A percentile compares a stretch with the other conserved stretches of the same genome.
phyloP scores from a whole-genome alignment of 768 basidiomycete species.

The Hericium erinaceus region DNA sequence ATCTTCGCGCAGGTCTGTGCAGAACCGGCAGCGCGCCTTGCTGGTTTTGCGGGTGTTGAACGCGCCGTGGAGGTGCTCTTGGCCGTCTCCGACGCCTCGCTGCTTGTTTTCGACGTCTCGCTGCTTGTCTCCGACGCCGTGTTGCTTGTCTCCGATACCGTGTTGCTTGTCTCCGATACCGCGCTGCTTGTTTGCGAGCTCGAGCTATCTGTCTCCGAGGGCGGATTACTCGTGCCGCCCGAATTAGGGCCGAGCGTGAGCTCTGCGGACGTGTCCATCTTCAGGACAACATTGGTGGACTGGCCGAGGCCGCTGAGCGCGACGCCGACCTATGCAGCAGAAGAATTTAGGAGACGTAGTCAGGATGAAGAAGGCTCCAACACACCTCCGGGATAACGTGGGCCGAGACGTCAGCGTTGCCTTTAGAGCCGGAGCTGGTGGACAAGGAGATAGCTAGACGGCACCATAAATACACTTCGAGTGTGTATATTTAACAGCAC shows the following conservation, averaged over 20 bases:
- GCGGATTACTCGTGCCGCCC: neutral
- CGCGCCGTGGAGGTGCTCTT: neutral
- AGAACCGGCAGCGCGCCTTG: neutral
- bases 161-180: neutral
- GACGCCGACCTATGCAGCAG: neutral
- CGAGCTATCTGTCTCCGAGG: neutral
- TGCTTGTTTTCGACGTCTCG: neutral
- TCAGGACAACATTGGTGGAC: neutral
- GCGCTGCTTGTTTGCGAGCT: neutral
- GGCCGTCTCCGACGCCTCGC: neutral
- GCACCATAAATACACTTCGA: neutral
- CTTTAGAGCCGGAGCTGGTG: neutral
- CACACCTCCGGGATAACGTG: neutral
- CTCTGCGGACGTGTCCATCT: neutral
- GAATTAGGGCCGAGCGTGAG: neutral
- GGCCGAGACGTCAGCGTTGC: neutral
- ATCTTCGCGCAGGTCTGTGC: neutral
- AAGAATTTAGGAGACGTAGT: neutral
- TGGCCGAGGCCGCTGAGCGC: neutral
- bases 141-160: neutral
- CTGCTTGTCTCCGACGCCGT: neutral
- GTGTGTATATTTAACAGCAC: neutral
- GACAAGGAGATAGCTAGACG: neutral
- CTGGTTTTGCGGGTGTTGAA: neutral
- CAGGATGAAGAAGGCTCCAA: neutral